phyloP scores from a whole-genome alignment of 768 basidiomycete genomes.

The Pholiota microspora region DNA sequence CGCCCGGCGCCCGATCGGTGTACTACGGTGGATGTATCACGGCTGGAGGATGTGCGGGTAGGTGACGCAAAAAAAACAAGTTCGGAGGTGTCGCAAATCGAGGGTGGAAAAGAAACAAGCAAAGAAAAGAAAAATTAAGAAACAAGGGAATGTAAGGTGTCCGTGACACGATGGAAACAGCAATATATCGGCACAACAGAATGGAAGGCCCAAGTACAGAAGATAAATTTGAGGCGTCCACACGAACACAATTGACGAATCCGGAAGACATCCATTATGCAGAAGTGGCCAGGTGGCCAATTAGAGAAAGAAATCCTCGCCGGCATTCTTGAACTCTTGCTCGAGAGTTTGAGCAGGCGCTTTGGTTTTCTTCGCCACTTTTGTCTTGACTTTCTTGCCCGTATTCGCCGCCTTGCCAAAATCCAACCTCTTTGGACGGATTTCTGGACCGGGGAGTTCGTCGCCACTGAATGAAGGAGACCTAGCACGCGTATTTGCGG shows the following conservation, averaged over 20 bases:
- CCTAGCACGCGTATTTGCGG: constrained; percentile 1
- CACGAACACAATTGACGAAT: too few species aligned
- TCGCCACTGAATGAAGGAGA: constrained; percentile 22
- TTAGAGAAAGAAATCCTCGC: not conserved
- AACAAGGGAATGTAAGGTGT: not conserved
- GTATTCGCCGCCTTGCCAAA: constrained; percentile 14
- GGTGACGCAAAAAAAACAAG: not conserved
- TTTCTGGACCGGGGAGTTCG: constrained; percentile 10
- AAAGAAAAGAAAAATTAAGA: too few species aligned
- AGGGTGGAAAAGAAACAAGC: not conserved
- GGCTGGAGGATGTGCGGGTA: not conserved
- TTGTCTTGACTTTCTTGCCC: not conserved
- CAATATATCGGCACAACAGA: not conserved
- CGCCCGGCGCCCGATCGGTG: not conserved
- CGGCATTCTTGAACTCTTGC: constrained; percentile 5
- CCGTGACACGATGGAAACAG: not conserved
- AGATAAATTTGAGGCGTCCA: too few species aligned
- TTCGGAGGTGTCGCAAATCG: not conserved
- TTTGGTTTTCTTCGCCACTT: constrained; percentile 4
- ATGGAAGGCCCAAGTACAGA: too few species aligned
- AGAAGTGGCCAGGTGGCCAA: not conserved
- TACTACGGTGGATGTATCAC: not conserved
- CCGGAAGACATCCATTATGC: not conserved
- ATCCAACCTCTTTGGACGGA: constrained; percentile 25
- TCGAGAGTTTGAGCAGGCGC: constrained; percentile 5